phyloP scores from a whole-genome alignment of 1,284 basidiomycete species.

The Rhodotorula sp. region DNA sequence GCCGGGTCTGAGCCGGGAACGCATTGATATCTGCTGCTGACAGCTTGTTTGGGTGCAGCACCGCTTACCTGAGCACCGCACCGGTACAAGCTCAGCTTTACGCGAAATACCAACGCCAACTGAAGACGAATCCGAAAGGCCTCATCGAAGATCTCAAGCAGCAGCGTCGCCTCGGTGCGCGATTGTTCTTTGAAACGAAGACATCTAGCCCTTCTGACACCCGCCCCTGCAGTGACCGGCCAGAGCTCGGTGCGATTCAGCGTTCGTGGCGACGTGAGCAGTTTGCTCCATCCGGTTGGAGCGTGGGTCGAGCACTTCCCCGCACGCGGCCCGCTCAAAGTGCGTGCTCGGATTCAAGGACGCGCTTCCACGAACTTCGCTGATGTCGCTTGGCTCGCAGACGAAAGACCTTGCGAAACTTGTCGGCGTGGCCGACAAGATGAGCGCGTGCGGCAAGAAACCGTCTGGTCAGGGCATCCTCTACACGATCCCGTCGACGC shows the following conservation, averaged over 20 bases:
- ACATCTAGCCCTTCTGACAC: slow-evolving; percentile 46
- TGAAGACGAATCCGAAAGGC: slow-evolving; percentile 70
- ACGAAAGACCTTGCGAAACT: slow-evolving; percentile 63
- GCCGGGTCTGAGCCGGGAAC: too few relatives aligned
- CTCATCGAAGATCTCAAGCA: slow-evolving; percentile 72
- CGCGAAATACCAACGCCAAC: slow-evolving; percentile 68
- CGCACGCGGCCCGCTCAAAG: background rate
- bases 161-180: slow-evolving; percentile 35
- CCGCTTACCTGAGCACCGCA: too few relatives aligned
- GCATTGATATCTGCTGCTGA: too few relatives aligned
- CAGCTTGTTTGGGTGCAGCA: too few relatives aligned
- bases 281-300: slow-evolving; percentile 68
- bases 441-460: slow-evolving; percentile 72
- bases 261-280: slow-evolving; percentile 78
- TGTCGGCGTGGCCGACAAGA: slow-evolving; percentile 65
- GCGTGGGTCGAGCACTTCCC: slow-evolving; percentile 70
- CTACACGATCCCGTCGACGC: slow-evolving; percentile 85
- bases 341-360: background rate
- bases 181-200: too few relatives aligned
- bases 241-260: slow-evolving; percentile 80
- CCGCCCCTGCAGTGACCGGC: slow-evolving; percentile 66
- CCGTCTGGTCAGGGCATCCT: slow-evolving; percentile 77
- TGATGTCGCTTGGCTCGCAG: slow-evolving; percentile 49
- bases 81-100: slow-evolving; percentile 59
- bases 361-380: background rate